Evolutionary conservation across 495 filamentous ascomycete species (phyloP).

Genomic region (Glonium stellatum): DNA sequence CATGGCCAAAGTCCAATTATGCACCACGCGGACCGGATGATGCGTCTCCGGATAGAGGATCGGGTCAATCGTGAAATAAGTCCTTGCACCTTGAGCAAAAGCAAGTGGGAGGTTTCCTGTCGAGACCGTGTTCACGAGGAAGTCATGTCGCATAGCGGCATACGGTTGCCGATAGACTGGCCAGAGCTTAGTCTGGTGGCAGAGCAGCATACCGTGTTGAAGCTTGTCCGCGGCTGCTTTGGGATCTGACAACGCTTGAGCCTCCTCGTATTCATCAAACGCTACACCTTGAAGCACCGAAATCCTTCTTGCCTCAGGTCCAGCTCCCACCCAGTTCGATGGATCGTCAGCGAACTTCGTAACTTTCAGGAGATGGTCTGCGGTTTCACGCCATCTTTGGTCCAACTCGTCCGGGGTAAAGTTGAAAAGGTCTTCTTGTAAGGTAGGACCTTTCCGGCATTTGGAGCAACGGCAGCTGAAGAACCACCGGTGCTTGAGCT

Average conservation of each 20-base stretch:
- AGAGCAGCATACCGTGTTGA: constrained; percentile 19
- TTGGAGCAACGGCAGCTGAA: constrained; percentile 58
- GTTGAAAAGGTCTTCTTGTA: constrained; percentile 26
- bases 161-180: constrained; percentile 29
- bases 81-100: constrained; percentile 24
- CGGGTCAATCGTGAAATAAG: constrained; percentile 31
- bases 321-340: constrained; percentile 21
- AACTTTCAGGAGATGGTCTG: constrained; percentile 11
- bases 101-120: constrained; percentile 12
- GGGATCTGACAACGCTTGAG: constrained; percentile 5
- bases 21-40: constrained; percentile 36
- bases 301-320: constrained; percentile 5
- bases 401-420: constrained; percentile 13
- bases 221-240: constrained; percentile 9
- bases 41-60: constrained; percentile 28
- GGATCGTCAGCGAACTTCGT: constrained; percentile 3
- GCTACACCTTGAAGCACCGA: constrained; percentile 24
- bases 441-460: constrained; percentile 38
- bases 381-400: constrained; percentile 9
- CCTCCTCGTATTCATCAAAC: constrained; percentile 14
- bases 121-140: constrained; percentile 27
- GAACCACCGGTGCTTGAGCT: constrained; percentile 54
- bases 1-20: constrained; percentile 33
- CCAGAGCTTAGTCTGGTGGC: constrained; percentile 18
- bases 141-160: constrained; percentile 28